Base-by-base conservation (phyloP, 2,329 filamentous ascomycete species). In the Alternaria solani region DNA sequence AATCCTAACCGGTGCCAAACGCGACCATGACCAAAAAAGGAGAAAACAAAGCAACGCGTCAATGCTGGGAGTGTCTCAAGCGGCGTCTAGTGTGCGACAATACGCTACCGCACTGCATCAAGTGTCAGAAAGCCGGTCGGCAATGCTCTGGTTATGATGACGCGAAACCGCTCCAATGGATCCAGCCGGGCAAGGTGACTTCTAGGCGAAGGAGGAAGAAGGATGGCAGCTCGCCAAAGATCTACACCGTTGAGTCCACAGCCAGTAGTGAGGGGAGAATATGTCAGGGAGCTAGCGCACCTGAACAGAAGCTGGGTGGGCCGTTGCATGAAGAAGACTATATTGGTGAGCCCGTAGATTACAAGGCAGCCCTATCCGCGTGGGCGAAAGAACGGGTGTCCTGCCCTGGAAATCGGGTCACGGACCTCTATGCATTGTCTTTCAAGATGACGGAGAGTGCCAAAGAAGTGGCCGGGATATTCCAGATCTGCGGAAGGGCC, bases 41-140 rank as follows among this genome's bases (percentile, higher is more conserved):
- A 57, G 62, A 66, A 58, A 43, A 59, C 18, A 70, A 67, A 58
- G 68, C 72, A 56, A 65, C 55, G 2, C 68, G 70, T 2, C 75
- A 76, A 64, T 77, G 74, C 57, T 77, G 74, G 75, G 74, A 72
- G 26, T 77, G 75, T 51, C 62, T 74, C 25, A 73, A 71, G 51
- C 67, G 73, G 14, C 67, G 75, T 2, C 59, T 76, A 26, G 75
- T 77, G 1, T 77, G 75, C 52, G 75, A 77, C 58, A 70, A 67
- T n/a, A 69, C 68, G n/a, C 42, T 71, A 5, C 74, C 75, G 7
- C 65, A 65, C 47, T 77, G 75, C 57, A 72, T 67, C 38, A 77
- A 75, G 51, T 77, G 74, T 62, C 56, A 65, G 20, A 73, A 67
- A 46, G 57, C 62, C 11, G 73, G 75, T 7, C 72, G 63, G 32